These are phyloP conservation scores for Hawksworthiomyces lignivorus DNA, from an alignment of 2,329 filamentous ascomycete species.

Conservation along the genomic window DNA sequence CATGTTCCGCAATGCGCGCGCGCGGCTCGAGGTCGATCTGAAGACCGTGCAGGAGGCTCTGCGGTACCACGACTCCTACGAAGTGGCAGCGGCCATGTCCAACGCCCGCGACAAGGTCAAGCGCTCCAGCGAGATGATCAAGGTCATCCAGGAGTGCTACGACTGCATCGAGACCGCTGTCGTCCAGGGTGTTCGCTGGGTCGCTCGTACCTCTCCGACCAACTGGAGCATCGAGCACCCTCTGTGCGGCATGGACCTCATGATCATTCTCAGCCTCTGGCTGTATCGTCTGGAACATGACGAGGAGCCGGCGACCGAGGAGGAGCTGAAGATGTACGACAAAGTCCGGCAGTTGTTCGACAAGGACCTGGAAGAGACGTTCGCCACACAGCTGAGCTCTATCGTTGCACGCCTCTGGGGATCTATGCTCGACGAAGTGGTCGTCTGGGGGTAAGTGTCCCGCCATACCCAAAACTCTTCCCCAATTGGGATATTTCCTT, in stretches of 20 bases:
- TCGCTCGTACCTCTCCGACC: slow-evolving; percentile 92
- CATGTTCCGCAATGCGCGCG: slow-evolving; percentile 88
- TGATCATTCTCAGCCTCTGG: slow-evolving; percentile 97
- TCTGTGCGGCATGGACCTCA: slow-evolving; percentile 89
- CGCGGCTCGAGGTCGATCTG: slow-evolving; percentile 86
- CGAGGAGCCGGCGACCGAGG: slow-evolving; percentile 78
- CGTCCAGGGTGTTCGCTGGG: slow-evolving; percentile 90
- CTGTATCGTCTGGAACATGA: slow-evolving; percentile 99
- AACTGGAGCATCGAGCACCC: slow-evolving; percentile 99
- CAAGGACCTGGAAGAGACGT: slow-evolving; percentile 77
- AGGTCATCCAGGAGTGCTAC: slow-evolving; percentile 96
- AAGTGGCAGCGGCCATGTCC: slow-evolving; percentile 95
- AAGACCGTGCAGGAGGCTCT: slow-evolving; percentile 95
- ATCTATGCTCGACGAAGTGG: slow-evolving; percentile 95
- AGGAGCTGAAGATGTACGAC: slow-evolving; percentile 84
- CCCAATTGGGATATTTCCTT: too few species aligned
- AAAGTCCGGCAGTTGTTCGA: slow-evolving; percentile 86
- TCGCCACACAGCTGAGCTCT: slow-evolving; percentile 82
- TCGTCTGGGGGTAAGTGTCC: slow-evolving; percentile 93
- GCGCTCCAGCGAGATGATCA: slow-evolving; percentile 94
- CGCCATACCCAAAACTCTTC: too few species aligned
- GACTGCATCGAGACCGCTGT: slow-evolving; percentile 96
- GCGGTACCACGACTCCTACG: slow-evolving; percentile 93
- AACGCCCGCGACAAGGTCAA: slow-evolving; percentile 88
- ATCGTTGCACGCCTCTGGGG: slow-evolving; percentile 93